A percentile compares a stretch with the other conserved stretches of the same genome.
phyloP scores from a whole-genome alignment of 306 rosid species.

The Cajanus cajan region DNA sequence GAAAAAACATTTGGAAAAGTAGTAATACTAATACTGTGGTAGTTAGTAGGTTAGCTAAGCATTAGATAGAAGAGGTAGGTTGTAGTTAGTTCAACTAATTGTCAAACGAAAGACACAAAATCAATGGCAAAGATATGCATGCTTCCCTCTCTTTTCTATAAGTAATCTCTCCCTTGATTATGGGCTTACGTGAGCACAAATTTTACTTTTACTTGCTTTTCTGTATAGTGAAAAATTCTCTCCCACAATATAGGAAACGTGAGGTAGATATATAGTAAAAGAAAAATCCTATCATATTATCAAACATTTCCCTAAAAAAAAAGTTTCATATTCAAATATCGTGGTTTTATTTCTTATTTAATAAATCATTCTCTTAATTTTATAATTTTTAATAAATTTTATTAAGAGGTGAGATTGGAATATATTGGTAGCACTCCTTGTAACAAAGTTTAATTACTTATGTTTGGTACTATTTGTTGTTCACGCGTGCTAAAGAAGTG shows the following conservation, averaged over 20 bases:
- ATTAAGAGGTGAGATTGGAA: too few species aligned
- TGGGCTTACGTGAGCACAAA: slow-evolving; percentile 15
- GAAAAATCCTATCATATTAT: too few species aligned
- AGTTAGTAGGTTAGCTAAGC: slow-evolving; percentile 32
- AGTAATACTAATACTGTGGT: too few species aligned
- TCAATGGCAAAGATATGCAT: slow-evolving; percentile 35
- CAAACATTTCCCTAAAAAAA: too few species aligned
- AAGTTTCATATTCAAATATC: too few species aligned
- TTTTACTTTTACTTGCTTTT: slow-evolving; percentile 16
- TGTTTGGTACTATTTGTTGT: neutral
- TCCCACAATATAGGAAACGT: slow-evolving; percentile 6
- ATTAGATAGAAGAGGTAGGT: neutral
- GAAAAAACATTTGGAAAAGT: slow-evolving; percentile 13
- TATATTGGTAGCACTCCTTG: too few species aligned
- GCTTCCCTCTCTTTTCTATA: slow-evolving; percentile 16
- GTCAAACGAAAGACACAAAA: slow-evolving; percentile 20
- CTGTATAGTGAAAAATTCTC: neutral
- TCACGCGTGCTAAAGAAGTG: neutral
- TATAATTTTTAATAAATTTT: too few species aligned
- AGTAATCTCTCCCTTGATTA: slow-evolving; percentile 42
- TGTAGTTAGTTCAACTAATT: slow-evolving; percentile 36
- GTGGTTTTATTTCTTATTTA: too few species aligned
- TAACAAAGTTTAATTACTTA: neutral
- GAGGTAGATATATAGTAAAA: too few species aligned
- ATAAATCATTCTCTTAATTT: too few species aligned